Evolutionary conservation across 768 basidiomycete genomes (phyloP).

Genomic region (Auriculariales sp.): DNA sequence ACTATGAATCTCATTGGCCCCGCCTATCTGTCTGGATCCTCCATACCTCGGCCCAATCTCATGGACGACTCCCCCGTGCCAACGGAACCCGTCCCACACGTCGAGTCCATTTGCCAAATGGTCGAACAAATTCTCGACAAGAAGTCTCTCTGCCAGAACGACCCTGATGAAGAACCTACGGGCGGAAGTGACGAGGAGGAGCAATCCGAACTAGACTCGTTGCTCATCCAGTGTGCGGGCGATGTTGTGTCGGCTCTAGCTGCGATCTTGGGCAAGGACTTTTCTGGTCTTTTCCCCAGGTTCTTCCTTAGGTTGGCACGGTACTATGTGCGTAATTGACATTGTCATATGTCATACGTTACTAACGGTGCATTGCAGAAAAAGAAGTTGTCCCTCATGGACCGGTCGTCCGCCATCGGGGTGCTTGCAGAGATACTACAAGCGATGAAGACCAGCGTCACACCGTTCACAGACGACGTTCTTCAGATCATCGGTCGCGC

Average conservation of each 20-base stretch:
- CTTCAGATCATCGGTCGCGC: conserved; percentile 76
- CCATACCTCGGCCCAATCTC: not conserved
- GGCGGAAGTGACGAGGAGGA: conserved; percentile 69
- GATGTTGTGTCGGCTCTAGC: conserved; percentile 89
- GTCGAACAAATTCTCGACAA: conserved; percentile 79
- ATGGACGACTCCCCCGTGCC: not conserved
- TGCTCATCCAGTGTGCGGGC: conserved; percentile 83
- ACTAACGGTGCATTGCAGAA: conserved; percentile 34
- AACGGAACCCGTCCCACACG: conserved; percentile 16
- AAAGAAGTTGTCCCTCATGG: conserved; percentile 74
- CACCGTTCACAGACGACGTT: conserved; percentile 61
- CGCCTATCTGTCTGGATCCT: conserved; percentile 51
- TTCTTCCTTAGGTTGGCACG: conserved; percentile 85
- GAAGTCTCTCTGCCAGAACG: conserved; percentile 92
- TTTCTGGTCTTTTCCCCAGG: conserved; percentile 59
- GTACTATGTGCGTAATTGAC: conserved; percentile 65
- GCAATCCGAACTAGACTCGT: conserved; percentile 91
- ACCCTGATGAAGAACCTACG: conserved; percentile 65
- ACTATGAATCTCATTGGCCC: conserved; percentile 87
- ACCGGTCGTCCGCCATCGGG: conserved; percentile 87
- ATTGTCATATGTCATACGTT: too few relatives aligned
- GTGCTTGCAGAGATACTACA: conserved; percentile 90
- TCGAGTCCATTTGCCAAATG: conserved; percentile 67
- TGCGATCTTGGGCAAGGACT: conserved; percentile 71
- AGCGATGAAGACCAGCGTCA: conserved; percentile 77